Conservation (phyloP, 805 yeast genomes). For the Candida peoriensis region DNA sequence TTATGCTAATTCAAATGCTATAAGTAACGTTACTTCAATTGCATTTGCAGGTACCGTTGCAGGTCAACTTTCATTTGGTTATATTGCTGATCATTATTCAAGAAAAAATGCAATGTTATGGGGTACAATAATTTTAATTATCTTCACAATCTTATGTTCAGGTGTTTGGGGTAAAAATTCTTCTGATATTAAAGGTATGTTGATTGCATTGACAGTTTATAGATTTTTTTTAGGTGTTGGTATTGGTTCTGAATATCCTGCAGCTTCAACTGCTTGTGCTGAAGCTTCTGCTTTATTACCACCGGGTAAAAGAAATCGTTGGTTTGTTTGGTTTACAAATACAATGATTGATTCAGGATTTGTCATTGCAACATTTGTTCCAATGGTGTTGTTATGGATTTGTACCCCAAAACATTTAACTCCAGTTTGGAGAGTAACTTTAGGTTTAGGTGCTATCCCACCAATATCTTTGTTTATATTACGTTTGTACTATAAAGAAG, state of each 20-base stretch:
- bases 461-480: slow-evolving; percentile 74
- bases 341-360: slow-evolving; percentile 84
- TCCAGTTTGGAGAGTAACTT: slow-evolving; percentile 87
- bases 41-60: slow-evolving; percentile 90
- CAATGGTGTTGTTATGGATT: slow-evolving; percentile 82
- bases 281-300: slow-evolving; percentile 80
- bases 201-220: slow-evolving; percentile 77
- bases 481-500: slow-evolving; percentile 72
- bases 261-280: slow-evolving; percentile 90
- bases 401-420: slow-evolving; percentile 64
- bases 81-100: slow-evolving; percentile 70
- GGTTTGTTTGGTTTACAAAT: slow-evolving; percentile 86
- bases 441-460: slow-evolving; percentile 87
- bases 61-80: slow-evolving; percentile 81
- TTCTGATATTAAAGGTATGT: slow-evolving; percentile 56
- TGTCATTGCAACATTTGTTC: slow-evolving; percentile 78
- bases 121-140: slow-evolving; percentile 68
- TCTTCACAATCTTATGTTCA: slow-evolving; percentile 74
- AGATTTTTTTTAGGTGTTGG: slow-evolving; percentile 87
- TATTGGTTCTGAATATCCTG: slow-evolving; percentile 93
- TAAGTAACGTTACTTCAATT: slow-evolving; percentile 76
- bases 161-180: slow-evolving; percentile 74
- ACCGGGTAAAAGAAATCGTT: slow-evolving; percentile 82
- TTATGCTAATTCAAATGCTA: slow-evolving; percentile 61
- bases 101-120: slow-evolving; percentile 80